A percentile compares a stretch with the other conserved stretches of the same genome.
These are phyloP conservation scores for Spencermartinsiella ligniputridi DNA, from an alignment of 1,139 yeast genomes.

Conservation along the genomic window DNA sequence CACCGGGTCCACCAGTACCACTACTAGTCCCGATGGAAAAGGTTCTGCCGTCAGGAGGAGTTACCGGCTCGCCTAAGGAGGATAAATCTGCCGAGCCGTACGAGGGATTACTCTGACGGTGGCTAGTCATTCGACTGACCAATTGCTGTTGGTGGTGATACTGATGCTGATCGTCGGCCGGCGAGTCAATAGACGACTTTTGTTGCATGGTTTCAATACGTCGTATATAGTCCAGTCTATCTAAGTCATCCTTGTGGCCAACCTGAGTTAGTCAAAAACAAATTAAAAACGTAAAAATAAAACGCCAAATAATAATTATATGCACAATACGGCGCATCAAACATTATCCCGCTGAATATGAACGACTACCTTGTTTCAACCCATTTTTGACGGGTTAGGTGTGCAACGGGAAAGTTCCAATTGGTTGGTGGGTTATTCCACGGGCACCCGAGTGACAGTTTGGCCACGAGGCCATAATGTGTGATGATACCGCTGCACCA, in stretches of 20 bases:
- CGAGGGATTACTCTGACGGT: conserved; percentile 3
- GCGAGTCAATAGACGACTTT: neutral
- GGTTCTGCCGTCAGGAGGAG: neutral
- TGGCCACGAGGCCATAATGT: no score
- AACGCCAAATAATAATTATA: no score
- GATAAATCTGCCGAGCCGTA: neutral
- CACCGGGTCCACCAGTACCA: neutral
- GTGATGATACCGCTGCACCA: no score
- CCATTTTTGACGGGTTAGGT: no score
- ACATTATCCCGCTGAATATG: no score
- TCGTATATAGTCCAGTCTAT: neutral
- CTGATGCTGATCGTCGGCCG: conserved; percentile 2
- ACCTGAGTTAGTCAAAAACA: neutral
- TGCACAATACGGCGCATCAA: no score
- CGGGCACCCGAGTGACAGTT: no score
- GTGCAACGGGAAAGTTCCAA: no score
- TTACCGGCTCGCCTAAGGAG: neutral
- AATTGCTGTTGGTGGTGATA: conserved; percentile 2
- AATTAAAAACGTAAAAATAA: no score
- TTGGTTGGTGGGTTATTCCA: no score
- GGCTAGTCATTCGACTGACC: neutral
- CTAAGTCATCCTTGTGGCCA: neutral
- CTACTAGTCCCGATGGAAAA: neutral
- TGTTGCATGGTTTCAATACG: neutral
- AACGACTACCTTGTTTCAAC: no score